Evolutionary conservation across 805 yeast species (phyloP).

Genomic region (Wickerhamomyces strasburgensis): DNA sequence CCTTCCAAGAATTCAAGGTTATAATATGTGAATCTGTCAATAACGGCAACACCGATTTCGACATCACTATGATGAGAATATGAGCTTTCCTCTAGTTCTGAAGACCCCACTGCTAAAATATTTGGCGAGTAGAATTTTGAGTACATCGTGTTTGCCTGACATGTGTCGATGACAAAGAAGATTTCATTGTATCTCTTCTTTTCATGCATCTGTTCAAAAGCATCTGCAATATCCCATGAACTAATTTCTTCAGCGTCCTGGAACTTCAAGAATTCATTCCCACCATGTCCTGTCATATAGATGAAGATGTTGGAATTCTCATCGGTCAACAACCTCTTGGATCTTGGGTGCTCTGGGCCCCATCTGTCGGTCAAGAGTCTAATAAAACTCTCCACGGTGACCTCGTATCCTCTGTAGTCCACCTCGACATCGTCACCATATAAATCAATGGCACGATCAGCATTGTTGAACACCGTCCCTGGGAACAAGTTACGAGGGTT

Average conservation of each 20-base stretch:
- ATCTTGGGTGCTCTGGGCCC: slow-evolving; percentile 90
- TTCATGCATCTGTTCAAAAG: slow-evolving; percentile 95
- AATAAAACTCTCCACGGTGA: slow-evolving; percentile 95
- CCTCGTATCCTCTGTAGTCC: slow-evolving; percentile 96
- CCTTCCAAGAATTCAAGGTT: slow-evolving; percentile 84
- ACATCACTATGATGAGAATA: slow-evolving; percentile 95
- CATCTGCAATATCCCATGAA: slow-evolving; percentile 93
- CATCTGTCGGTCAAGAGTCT: slow-evolving; percentile 90
- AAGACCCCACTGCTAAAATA: slow-evolving; percentile 87
- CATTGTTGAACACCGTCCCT: slow-evolving; percentile 91
- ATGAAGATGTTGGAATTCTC: slow-evolving; percentile 91
- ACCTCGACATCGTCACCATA: slow-evolving; percentile 95
- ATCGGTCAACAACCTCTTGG: slow-evolving; percentile 86
- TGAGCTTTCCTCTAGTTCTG: slow-evolving; percentile 80
- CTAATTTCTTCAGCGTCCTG: slow-evolving; percentile 99
- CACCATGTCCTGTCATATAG: slow-evolving; percentile 98
- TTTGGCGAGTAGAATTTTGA: slow-evolving; percentile 89
- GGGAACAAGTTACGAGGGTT: slow-evolving; percentile 95
- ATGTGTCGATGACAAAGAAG: slow-evolving; percentile 96
- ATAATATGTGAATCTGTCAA: slow-evolving; percentile 92
- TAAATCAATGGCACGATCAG: slow-evolving; percentile 84
- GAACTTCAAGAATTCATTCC: slow-evolving; percentile 92
- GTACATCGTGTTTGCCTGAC: slow-evolving; percentile 98
- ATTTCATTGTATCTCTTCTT: slow-evolving; percentile 93
- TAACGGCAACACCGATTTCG: slow-evolving; percentile 96